phyloP scores from a whole-genome alignment of 2,329 filamentous ascomycete species.

The Phaeomoniella chlamydospora region DNA sequence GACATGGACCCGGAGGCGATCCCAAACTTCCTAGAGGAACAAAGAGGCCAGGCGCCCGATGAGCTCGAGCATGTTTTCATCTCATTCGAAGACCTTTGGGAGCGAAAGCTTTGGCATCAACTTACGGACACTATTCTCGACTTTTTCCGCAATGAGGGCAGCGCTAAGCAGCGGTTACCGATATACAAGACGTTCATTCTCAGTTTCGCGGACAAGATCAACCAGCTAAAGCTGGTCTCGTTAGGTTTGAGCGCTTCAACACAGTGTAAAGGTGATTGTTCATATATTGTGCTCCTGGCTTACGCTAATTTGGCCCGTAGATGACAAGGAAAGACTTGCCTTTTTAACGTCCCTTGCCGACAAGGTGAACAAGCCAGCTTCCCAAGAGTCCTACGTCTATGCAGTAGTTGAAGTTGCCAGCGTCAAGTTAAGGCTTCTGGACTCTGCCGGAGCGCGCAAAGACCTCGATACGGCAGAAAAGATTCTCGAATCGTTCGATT shows the following conservation, averaged over 20 bases:
- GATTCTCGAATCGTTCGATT: conserved; percentile 83
- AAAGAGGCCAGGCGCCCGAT: conserved; percentile 75
- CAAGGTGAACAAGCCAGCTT: conserved; percentile 82
- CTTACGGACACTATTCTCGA: conserved; percentile 77
- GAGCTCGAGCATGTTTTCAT: conserved; percentile 80
- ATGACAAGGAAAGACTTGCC: conserved; percentile 68
- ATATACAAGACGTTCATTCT: conserved; percentile 93
- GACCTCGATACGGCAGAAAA: conserved; percentile 78
- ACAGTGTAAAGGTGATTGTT: conserved; percentile 72
- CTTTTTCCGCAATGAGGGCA: conserved; percentile 75
- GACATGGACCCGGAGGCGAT: conserved; percentile 32
- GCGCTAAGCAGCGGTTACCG: conserved; percentile 67
- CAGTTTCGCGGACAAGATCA: conserved; percentile 96
- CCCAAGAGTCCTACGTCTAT: conserved; percentile 91
- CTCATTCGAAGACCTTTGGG: conserved; percentile 92
- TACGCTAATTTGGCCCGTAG: conserved; percentile 30
- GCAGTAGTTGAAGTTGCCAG: conserved; percentile 80
- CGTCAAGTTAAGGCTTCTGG: conserved; percentile 66
- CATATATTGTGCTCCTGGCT: no score
- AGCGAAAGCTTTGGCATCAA: conserved; percentile 98
- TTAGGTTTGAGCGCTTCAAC: conserved; percentile 76
- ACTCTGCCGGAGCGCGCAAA: conserved; percentile 69
- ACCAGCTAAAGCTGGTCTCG: conserved; percentile 91
- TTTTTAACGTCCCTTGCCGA: conserved; percentile 74
- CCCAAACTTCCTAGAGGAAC: conserved; percentile 78